Evolutionary conservation across 495 filamentous ascomycete species (phyloP), one percentile per base, ranked within the genome.

Genomic region (Penicillium simplicissimum): DNA sequence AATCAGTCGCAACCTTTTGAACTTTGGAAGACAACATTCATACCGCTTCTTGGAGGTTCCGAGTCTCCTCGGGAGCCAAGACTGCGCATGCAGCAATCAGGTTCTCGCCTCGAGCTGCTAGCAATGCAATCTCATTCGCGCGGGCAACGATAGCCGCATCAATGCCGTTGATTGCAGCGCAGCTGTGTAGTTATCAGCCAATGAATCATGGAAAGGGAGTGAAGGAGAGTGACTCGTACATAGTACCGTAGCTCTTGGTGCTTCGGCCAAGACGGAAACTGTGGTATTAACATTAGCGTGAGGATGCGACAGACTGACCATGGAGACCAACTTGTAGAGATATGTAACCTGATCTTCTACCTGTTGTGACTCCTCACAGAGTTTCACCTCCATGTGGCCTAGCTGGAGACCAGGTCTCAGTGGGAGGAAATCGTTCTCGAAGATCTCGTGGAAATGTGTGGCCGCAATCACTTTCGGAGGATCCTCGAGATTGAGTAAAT

Each of bases 401-500:
- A 94, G 90, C 3, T 80, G 78, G 37, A 97, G 72, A 23, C 79
- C 73, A 0, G 87, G 81, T n/a, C 82, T 76, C 63, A 72, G 64
- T 8, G 71, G 69, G 15, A 98, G 75, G 64, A 91, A 88, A 0
- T 84, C 82, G 62, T 85, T 82, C 57, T 95, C 90, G 55, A 97
- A 93, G 17, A 97, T 90, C 67, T 98, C 94, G 72, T 97, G 93
- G 63, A 96, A 97, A 69, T 98, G 96, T 0, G 96, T 98, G 6
- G 92, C 90, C 33, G 81, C 91, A 23, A 97, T 79, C 38, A 97
- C 87, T 72, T 92, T 96, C 0, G 96, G 93, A 42, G 85, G 71
- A n/a, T 88, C 79, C 3, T 74, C 59, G 6, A 83, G 65, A 38
- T 74, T 77, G 4, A 95, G 78, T 28, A 97, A 84, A 71, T 96